Conservation (phyloP, 2,329 filamentous ascomycete genomes). For the Hypoxylon sp. region DNA sequence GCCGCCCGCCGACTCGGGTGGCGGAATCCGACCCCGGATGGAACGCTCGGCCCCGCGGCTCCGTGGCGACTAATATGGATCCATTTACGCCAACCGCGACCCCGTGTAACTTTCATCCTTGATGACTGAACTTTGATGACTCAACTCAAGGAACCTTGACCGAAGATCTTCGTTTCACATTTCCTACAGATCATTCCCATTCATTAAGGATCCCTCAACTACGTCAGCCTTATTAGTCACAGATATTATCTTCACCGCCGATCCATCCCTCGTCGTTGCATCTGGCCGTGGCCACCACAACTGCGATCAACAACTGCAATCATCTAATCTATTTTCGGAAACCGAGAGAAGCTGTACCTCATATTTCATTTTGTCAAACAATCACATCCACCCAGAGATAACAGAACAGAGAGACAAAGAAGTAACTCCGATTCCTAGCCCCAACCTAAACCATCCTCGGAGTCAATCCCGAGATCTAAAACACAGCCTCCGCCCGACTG, state of each 20-base stretch:
- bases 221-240: conserved; percentile 26
- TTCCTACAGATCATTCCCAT: conserved; percentile 19
- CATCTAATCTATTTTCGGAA: conserved; percentile 1
- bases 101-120: conserved; percentile 13
- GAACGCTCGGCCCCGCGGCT: conserved; percentile 22
- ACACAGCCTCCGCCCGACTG: neutral
- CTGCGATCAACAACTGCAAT: neutral
- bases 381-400: neutral
- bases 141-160: conserved; percentile 9
- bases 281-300: conserved; percentile 12
- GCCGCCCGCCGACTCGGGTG: conserved; percentile 32
- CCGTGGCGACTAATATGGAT: conserved; percentile 28
- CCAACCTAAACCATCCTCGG: neutral
- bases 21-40: conserved; percentile 37
- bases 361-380: conserved; percentile 4
- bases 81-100: conserved; percentile 12
- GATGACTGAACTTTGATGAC: conserved; percentile 13
- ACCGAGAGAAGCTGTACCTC: neutral
- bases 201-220: neutral
- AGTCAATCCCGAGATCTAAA: conserved; percentile 1
- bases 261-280: conserved; percentile 11
- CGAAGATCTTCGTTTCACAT: conserved; percentile 22
- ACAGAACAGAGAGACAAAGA: neutral
- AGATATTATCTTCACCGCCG: conserved; percentile 9
- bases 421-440: neutral